Conservation (phyloP, 2,329 filamentous ascomycete genomes). For the Calonectria pseudoturangicola region DNA sequence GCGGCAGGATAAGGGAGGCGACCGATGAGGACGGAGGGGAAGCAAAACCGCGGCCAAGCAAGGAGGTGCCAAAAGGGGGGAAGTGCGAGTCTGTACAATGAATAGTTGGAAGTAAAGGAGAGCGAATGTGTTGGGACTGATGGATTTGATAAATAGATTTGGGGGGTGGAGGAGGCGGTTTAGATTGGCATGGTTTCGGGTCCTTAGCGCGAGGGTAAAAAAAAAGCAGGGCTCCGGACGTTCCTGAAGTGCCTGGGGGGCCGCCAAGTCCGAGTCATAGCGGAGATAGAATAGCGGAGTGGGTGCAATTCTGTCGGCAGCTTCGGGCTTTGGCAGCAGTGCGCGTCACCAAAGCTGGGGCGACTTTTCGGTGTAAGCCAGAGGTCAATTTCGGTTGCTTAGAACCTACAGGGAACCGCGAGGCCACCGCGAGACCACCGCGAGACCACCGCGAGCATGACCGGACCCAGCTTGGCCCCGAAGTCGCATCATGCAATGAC, state of each 20-base stretch:
- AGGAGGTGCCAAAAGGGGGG: constrained; percentile 23
- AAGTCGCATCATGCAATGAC: constrained; percentile 39
- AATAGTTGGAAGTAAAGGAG: constrained; percentile 38
- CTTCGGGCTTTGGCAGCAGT: constrained; percentile 34
- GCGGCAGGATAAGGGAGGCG: constrained; percentile 8
- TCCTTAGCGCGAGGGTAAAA: constrained; percentile 24
- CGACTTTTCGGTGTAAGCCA: constrained; percentile 13
- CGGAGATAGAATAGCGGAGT: constrained; percentile 28
- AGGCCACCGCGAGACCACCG: constrained; percentile 17
- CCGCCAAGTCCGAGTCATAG: constrained; percentile 36
- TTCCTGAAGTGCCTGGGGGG: constrained; percentile 28
- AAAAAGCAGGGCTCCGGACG: constrained; percentile 31
- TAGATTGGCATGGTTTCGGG: constrained; percentile 40
- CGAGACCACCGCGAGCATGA: constrained; percentile 1
- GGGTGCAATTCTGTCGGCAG: constrained; percentile 28
- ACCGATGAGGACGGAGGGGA: constrained; percentile 7
- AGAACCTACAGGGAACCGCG: constrained; percentile 31
- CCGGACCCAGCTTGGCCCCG: constrained; percentile 25
- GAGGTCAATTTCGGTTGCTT: constrained; percentile 40
- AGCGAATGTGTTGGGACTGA: constrained; percentile 32
- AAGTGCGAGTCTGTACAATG: constrained; percentile 32
- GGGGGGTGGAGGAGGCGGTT: constrained; percentile 35
- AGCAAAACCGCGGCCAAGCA: constrained; percentile 5
- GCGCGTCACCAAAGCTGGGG: constrained; percentile 27
- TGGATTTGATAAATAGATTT: constrained; percentile 38